Conservation (phyloP, 2,329 filamentous ascomycete genomes). For the Fusarium xyrophilum region DNA sequence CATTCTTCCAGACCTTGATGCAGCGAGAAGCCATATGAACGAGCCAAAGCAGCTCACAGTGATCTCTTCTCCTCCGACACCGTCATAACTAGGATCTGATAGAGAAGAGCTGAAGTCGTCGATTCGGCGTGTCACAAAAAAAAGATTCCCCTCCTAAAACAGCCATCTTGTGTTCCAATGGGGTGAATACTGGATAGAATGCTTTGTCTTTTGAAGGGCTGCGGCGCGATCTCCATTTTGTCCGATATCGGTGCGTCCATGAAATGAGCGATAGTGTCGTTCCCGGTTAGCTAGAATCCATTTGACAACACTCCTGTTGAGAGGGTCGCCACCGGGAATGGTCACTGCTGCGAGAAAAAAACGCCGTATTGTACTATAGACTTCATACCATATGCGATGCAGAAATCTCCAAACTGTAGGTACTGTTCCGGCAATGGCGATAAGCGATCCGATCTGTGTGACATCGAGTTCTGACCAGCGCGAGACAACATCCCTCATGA, state of each 20-base stretch:
- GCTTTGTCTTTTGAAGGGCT: constrained; percentile 51
- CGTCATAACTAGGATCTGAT: constrained; percentile 54
- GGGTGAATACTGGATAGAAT: constrained; percentile 53
- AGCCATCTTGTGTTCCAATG: constrained; percentile 58
- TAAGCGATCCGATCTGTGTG: constrained; percentile 53
- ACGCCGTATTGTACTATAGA: constrained; percentile 50
- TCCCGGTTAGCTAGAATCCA: constrained; percentile 54
- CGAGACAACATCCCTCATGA: constrained; percentile 48
- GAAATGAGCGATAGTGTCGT: constrained; percentile 52
- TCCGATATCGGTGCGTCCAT: constrained; percentile 51
- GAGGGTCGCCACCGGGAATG: constrained; percentile 52
- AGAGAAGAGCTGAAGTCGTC: constrained; percentile 48
- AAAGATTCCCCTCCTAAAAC: constrained; percentile 54
- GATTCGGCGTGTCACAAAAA: constrained; percentile 54
- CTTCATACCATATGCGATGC: constrained; percentile 47
- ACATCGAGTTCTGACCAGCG: constrained; percentile 56
- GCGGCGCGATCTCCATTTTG: constrained; percentile 48
- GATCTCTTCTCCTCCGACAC: constrained; percentile 55
- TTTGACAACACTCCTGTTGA: constrained; percentile 54
- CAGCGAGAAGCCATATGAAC: too few relatives aligned
- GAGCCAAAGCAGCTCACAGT: constrained; percentile 57
- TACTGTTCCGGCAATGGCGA: constrained; percentile 53
- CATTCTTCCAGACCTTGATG: not conserved
- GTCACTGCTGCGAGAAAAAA: constrained; percentile 55
- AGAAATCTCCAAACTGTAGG: constrained; percentile 51